Conservation (phyloP, 2,329 filamentous ascomycete species). For the Dactylella cylindrospora region DNA sequence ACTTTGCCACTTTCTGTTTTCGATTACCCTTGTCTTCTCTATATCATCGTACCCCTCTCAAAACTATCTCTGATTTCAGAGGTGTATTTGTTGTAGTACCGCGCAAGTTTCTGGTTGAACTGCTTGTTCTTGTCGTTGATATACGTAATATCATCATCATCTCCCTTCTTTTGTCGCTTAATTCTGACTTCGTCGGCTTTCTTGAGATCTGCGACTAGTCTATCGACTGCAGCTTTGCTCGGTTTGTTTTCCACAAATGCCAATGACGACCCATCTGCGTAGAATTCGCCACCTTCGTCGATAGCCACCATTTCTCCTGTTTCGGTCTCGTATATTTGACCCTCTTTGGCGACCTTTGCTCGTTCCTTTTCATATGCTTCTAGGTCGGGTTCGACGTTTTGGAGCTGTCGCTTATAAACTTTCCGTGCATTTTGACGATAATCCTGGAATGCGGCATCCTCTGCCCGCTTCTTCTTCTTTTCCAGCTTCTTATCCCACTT, state of each 20-base stretch:
- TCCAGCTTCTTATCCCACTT: conserved; percentile 87
- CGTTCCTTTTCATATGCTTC: conserved; percentile 87
- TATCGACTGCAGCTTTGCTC: conserved; percentile 80
- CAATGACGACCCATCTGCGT: conserved; percentile 80
- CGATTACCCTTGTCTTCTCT: conserved; percentile 49
- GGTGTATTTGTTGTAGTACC: conserved; percentile 99
- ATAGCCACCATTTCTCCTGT: conserved; percentile 92
- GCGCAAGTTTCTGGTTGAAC: conserved; percentile 94
- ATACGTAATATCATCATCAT: conserved; percentile 90
- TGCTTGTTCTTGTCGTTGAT: conserved; percentile 99
- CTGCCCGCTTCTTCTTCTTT: conserved; percentile 77
- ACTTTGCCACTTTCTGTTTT: conserved; percentile 14
- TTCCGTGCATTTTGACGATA: conserved; percentile 85
- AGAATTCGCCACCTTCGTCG: conserved; percentile 86
- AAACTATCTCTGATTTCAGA: conserved; percentile 96
- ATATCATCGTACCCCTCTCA: conserved; percentile 95
- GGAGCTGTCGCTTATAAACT: conserved; percentile 87
- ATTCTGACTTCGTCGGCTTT: conserved; percentile 84
- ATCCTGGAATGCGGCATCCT: conserved; percentile 87
- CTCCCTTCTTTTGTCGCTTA: conserved; percentile 79
- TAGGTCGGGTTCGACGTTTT: conserved; percentile 72
- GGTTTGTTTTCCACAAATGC: conserved; percentile 83
- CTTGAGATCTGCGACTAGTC: conserved; percentile 78
- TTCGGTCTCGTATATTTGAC: conserved; percentile 94
- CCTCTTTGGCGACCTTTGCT: conserved; percentile 76